phyloP scores from a whole-genome alignment of 768 basidiomycete genomes.

The Mycena olivaceomarginata region DNA sequence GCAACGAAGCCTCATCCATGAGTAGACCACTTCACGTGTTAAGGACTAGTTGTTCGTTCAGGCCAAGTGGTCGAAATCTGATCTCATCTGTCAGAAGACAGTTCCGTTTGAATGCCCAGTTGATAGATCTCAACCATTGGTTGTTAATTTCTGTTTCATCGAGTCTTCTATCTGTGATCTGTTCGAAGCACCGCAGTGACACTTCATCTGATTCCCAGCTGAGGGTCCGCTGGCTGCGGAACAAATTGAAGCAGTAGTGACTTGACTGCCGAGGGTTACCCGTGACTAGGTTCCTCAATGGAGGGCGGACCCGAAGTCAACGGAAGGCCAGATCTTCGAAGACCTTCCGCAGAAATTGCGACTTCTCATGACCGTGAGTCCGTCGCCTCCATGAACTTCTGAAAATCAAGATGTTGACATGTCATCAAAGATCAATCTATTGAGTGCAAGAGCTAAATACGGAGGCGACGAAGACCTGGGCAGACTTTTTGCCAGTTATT shows the following conservation, averaged over 20 bases:
- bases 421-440: conserved; percentile 21
- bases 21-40: too few species aligned
- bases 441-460: conserved; percentile 32
- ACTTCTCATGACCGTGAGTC: conserved; percentile 22
- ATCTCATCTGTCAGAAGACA: too few species aligned
- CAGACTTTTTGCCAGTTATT: conserved; percentile 13
- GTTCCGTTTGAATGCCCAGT: too few species aligned
- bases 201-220: conserved; percentile 7
- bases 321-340: conserved; percentile 7
- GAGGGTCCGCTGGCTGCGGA: conserved; percentile 12
- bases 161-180: too few species aligned
- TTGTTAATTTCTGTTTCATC: too few species aligned
- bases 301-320: conserved; percentile 7
- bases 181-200: too few species aligned
- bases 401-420: conserved; percentile 31
- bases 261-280: conserved; percentile 13
- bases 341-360: background rate
- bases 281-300: background rate
- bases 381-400: conserved; percentile 28
- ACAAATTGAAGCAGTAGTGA: conserved; percentile 22
- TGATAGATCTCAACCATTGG: too few species aligned
- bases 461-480: conserved; percentile 24
- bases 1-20: too few species aligned
- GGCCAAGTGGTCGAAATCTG: too few species aligned
- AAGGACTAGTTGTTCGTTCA: too few species aligned